Evolutionary conservation across 495 filamentous ascomycete species (phyloP), one percentile per base, ranked within the genome.

Genomic region (Chaetomium tenue): DNA sequence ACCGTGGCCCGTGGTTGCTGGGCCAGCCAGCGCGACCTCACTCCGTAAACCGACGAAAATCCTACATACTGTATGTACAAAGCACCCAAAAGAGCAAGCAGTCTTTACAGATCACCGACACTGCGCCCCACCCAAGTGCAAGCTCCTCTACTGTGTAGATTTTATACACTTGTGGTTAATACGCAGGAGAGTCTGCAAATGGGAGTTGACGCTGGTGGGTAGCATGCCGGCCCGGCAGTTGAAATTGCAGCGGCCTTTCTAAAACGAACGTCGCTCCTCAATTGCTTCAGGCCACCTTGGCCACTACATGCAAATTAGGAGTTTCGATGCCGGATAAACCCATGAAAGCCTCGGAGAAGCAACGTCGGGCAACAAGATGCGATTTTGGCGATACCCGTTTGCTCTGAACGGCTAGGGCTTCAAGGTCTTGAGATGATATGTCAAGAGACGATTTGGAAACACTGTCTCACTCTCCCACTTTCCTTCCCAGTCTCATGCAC

Each of bases 231-330:
- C 20, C 20, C 53, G 53, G 53, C 33, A 40, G 33, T 56, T 40
- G 53, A 22, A 15, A 22, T 42, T 58, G 22, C 13, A 23, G 22
- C 4, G 4, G 20, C 0, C 37, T 18, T 26, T 44, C 39, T 12
- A 15, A 58, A 58, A 44, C 39, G n/a, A n/a, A 46, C 22, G 15
- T 7, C 20, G 15, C 15, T 57, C n/a, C 20, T 13, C 15, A n/a
- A 33, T 57, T 57, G 30, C 30, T 42, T 57, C 54, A 57, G 20
- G 30, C 22, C 8, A 5, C 26, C 28, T 55, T 55, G 52, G 28
- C 28, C 20, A 8, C 48, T 3, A 23, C 23, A 26, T 16, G 22
- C 22, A 26, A 26, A 11, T 16, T 23, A 15, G 6, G 3, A 3
- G 12, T 12, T 13, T 2, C 22, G 13, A 23, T 2, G 18, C 3